Base-by-base conservation (phyloP, 106 monocot genomes). In the Apostasia shenzhenica region DNA sequence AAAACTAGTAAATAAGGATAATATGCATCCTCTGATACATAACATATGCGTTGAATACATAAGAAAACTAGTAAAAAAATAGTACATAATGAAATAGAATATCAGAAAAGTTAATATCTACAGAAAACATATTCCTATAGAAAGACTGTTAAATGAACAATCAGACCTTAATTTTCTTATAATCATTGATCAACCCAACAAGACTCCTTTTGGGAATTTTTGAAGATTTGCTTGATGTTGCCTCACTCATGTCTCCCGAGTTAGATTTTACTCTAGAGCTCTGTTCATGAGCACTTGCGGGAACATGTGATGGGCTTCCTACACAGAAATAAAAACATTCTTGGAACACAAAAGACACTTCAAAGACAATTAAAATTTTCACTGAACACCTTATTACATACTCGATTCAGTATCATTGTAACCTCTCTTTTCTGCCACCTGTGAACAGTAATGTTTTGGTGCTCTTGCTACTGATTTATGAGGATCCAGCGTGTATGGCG, bases 401-500 rank as follows among this genome's bases (percentile, higher is more conserved):
- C 89, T 69, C 44, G 66, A 67, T 67, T 84, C 80, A 64, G 75
- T 75, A 59, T 77, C 73, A 14, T 45, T 44, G 61, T 55, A 65
- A 11, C 65, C 3, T 61, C 82, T 69, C 61, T 53, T 71, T 68
- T 82, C 84, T 57, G 39, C 37, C 49, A 63, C 79, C 40, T 73
- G 77, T 69, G 51, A 63, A n/a, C 58, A 52, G 64, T 72, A 67
- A 68, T 80, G 70, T 82, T 65, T 78, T 40, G 62, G 70, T 57
- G 41, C 54, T 71, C 75, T 80, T 9, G 78, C 67, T 14, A 54
- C 70, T 12, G 67, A 61, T 43, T 89, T 84, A 59, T 81, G 82
- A 48, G 79, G 67, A 51, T 75, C 82, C 62, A 78, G 10, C 42
- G 68, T 80, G 75, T 95, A 95, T 6, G 95, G 95, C 58, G 91